phyloP scores from a whole-genome alignment of 1,284 basidiomycete genomes.

The Austropuccinia psidii region DNA sequence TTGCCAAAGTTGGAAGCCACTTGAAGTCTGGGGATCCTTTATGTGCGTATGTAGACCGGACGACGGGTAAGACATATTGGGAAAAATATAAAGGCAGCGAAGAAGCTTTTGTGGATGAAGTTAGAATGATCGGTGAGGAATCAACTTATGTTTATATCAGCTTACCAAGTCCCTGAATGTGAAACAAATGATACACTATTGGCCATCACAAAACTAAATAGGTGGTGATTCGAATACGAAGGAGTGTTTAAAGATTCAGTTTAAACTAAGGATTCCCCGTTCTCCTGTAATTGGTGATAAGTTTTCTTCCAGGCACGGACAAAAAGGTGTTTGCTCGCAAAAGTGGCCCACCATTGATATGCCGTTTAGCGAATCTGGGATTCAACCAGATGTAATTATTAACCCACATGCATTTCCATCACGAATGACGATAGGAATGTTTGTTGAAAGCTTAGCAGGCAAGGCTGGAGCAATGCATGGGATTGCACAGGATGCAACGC shows the following conservation, averaged over 20 bases:
- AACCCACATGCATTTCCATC: slow-evolving; percentile 99
- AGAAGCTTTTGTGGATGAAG: slow-evolving; percentile 78
- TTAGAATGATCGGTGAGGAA: slow-evolving; percentile 71
- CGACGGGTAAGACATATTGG: slow-evolving; percentile 70
- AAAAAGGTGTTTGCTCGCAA: slow-evolving; percentile 99
- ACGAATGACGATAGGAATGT: slow-evolving; percentile 99
- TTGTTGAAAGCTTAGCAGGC: slow-evolving; percentile 97
- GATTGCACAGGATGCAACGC: slow-evolving; percentile 93
- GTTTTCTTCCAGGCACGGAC: slow-evolving; percentile 96
- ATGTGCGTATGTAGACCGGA: slow-evolving; percentile 81
- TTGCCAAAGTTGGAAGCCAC: slow-evolving; percentile 68
- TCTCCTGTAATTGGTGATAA: slow-evolving; percentile 98
- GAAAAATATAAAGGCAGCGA: slow-evolving; percentile 98
- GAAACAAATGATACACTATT: too few relatives aligned
- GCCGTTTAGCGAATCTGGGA: slow-evolving; percentile 97
- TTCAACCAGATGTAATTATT: slow-evolving; percentile 99
- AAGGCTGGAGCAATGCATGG: slow-evolving; percentile 99
- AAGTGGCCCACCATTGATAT: slow-evolving; percentile 98
- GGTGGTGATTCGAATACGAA: slow-evolving; percentile 76
- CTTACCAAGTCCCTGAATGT: too few relatives aligned
- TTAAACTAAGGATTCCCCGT: slow-evolving; percentile 87
- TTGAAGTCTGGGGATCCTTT: slow-evolving; percentile 67
- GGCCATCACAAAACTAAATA: too few relatives aligned
- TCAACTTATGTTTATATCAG: neutral
- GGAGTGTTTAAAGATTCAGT: slow-evolving; percentile 69